Evolutionary conservation across 169 alveolate species (phyloP), one percentile per base, ranked within the genome.

Genomic region (Nephromyces sp.): DNA sequence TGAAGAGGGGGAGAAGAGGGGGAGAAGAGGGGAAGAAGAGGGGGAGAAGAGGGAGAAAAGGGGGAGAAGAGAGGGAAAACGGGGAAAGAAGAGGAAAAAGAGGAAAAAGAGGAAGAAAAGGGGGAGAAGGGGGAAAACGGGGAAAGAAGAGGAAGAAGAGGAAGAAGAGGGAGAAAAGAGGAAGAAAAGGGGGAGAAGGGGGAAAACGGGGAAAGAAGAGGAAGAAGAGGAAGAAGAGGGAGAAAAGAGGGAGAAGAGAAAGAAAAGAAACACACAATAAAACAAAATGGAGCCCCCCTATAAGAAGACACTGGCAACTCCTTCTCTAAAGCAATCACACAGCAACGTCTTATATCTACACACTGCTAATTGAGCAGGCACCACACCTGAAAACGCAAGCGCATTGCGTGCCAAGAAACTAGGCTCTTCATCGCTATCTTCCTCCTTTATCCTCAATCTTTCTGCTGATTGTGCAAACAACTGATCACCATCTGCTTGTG

Each of bases 201-300:
- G 21, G 70, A 22, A 34, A 71, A 75, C 31, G 35, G 57, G 31
- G 80, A 69, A 66, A 5, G 0, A 69, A 31, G 51, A 22, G 24
- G 80, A 72, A 35, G 21, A 24, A 69, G 80, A 68, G 70, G n/a
- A 84, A 77, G 6, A 1, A 62, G 80, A 72, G 35, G 32, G 53
- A 75, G 74, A 51, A 75, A 30, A 75, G 6, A 43, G 66, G 43
- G 81, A 69, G 70, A 35, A 25, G 1, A 25, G 0, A 0, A 27
- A 72, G 63, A 1, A 65, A 28, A 34, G 75, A 68, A 15, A 21
- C 34, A 21, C 34, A 62, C 15, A 62, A 57, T 21, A 15, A 62
- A 15, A n/a, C n/a, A n/a, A n/a, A n/a, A n/a, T n/a, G n/a, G n/a
- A n/a, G n/a, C n/a, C n/a, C n/a, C n/a, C n/a, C n/a, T n/a, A n/a